Evolutionary conservation across 805 yeast genomes (phyloP).

Genomic region (Pichia nanzhaoensis): DNA sequence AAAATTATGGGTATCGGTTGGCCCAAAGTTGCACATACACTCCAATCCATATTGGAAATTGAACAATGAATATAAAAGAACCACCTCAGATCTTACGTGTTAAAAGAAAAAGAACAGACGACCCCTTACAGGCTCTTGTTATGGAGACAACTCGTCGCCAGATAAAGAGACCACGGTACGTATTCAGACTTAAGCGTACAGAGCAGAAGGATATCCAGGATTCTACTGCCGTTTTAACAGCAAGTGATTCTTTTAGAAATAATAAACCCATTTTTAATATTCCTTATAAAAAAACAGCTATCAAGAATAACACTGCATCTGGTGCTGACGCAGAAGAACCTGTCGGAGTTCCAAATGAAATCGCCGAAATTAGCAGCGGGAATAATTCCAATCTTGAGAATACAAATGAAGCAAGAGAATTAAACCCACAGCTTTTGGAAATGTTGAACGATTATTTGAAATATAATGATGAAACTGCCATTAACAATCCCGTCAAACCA

Average conservation of each 20-base stretch:
- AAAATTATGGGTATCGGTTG: no score
- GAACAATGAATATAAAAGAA: constrained; percentile 8
- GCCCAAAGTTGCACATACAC: background rate
- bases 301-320: no score
- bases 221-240: constrained; percentile 18
- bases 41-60: background rate
- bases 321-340: background rate
- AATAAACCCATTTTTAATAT: constrained; percentile 20
- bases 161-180: constrained; percentile 22
- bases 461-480: constrained; percentile 25
- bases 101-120: constrained; percentile 81
- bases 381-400: background rate
- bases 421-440: constrained; percentile 62
- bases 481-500: constrained; percentile 16
- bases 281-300: constrained; percentile 9
- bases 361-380: background rate
- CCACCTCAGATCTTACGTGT: constrained; percentile 69
- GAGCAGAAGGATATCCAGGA: constrained; percentile 30
- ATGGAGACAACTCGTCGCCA: constrained; percentile 32
- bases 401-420: constrained; percentile 15
- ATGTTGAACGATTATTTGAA: constrained; percentile 62
- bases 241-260: constrained; percentile 3
- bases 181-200: constrained; percentile 45
- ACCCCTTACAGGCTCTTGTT: constrained; percentile 76
- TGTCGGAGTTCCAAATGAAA: background rate